Evolutionary conservation across 805 yeast genomes (phyloP).

Genomic region (Ogataea ganodermae): DNA sequence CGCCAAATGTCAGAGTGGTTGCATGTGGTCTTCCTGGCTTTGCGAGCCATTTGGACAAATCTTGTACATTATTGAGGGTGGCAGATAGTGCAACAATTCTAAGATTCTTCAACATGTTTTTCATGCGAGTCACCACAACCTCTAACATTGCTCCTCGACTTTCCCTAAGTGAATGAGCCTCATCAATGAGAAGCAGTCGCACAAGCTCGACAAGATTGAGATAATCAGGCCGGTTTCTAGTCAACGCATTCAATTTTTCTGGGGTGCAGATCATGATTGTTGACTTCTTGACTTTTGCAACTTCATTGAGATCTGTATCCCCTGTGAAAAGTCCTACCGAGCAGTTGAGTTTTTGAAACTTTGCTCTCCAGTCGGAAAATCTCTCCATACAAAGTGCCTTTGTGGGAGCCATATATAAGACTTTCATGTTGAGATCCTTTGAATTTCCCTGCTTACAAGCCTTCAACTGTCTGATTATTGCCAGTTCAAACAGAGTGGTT

Average conservation of each 20-base stretch:
- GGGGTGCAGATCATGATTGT: conserved; percentile 60
- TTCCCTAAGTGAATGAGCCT: conserved; percentile 48
- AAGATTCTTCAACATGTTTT: conserved; percentile 36
- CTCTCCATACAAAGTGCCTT: conserved; percentile 58
- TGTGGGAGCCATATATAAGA: conserved; percentile 60
- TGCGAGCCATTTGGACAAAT: conserved; percentile 47
- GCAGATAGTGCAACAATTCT: conserved; percentile 53
- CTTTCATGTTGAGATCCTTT: conserved; percentile 26
- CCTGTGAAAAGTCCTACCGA: conserved; percentile 55
- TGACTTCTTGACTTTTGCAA: conserved; percentile 40
- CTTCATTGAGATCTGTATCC: conserved; percentile 49
- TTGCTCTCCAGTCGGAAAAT: conserved; percentile 45
- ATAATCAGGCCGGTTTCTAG: conserved; percentile 52
- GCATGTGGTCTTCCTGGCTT: conserved; percentile 32
- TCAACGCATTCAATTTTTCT: conserved; percentile 61
- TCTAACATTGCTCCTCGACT: conserved; percentile 52
- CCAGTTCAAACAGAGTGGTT: conserved; percentile 55
- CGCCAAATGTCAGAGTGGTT: conserved; percentile 44
- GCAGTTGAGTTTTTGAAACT: conserved; percentile 40
- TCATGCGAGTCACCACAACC: conserved; percentile 51
- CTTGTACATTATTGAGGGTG: conserved; percentile 53
- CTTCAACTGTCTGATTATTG: conserved; percentile 40
- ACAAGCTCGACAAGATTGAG: conserved; percentile 41
- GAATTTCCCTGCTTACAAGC: conserved; percentile 22
- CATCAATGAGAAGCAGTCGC: conserved; percentile 49